Base-by-base conservation (phyloP, 768 basidiomycete species). In the Hericium alpestre region DNA sequence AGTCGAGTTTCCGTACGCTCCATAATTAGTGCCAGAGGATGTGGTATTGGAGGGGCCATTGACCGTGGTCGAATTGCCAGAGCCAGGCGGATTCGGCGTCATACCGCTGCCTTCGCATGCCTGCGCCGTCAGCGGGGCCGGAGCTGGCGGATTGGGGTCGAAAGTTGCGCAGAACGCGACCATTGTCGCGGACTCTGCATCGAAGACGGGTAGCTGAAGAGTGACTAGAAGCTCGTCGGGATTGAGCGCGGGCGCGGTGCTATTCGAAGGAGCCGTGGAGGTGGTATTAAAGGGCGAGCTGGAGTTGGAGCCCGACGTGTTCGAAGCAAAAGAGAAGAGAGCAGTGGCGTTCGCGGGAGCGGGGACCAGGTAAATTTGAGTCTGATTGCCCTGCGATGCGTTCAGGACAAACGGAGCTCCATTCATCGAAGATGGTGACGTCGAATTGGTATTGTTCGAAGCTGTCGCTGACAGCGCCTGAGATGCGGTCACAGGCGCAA, bases 101-200 rank as follows among this genome's bases (percentile, higher is more conserved):
- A 51, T 37, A 9, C 12, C 23, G 11, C 20, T 27, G 1, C 37
- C 54, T 38, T 59, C 59, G 62, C 83, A 88, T 9, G 63, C 65
- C 51, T 74, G 67, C 65, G 80, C 73, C 5, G 73, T 76, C 65
- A 88, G 71, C 4, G 79, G 76, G n/a, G 74, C 72, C 2, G 79
- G 72, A 2, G 67, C 61, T 4, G 70, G 56, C 2, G 83, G 82
- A 27, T 73, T 69, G 3, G 81, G 73, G 60, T 86, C 73, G 64
- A 78, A 87, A 4, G 84, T 87, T 5, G 79, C 81, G 58, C 86
- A 89, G 64, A 74, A 81, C 22, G 70, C 65, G 56, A 71, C 67
- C 62, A 72, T 70, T 22, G 63, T 53, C 0, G 73, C 77, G 11
- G 56, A 63, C 9, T 52, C 58, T 22, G 73, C 67, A 56, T 77